These are phyloP conservation scores for Lotus japonicus DNA, from an alignment of 306 rosid species.

Conservation along the genomic window DNA sequence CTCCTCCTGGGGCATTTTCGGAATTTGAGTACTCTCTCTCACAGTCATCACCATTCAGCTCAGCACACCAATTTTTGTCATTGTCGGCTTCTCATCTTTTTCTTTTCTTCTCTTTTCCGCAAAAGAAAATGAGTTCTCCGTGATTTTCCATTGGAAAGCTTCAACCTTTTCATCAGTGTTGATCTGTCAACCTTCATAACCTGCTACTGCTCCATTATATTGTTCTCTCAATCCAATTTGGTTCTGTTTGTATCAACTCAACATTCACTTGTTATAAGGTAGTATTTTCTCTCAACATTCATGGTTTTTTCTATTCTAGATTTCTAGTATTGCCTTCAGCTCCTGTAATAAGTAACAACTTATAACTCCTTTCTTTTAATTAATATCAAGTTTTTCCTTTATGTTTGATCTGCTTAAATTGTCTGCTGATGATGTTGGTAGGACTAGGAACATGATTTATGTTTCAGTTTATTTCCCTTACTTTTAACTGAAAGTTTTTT, in stretches of 20 bases:
- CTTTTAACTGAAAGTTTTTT: not conserved
- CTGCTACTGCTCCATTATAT: not conserved
- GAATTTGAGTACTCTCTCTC: conserved; percentile 16
- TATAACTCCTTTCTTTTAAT: not conserved
- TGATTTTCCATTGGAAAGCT: conserved; percentile 54
- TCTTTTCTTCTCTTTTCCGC: not conserved
- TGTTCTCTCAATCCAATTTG: conserved; percentile 18
- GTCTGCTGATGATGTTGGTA: not conserved
- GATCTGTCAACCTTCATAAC: conserved; percentile 8
- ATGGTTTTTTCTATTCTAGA: no score
- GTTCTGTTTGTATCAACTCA: conserved; percentile 23
- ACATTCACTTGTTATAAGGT: not conserved
- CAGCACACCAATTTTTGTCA: conserved; percentile 37
- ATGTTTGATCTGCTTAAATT: conserved; percentile 12
- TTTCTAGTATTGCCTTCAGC: not conserved
- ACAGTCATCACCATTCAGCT: conserved; percentile 6
- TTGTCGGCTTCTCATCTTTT: conserved; percentile 39
- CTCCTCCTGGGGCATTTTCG: conserved; percentile 32
- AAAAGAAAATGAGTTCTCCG: conserved; percentile 20
- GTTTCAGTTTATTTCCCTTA: not conserved
- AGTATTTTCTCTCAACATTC: no score
- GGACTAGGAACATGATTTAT: conserved; percentile 1
- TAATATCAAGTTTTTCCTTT: not conserved
- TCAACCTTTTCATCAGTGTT: conserved; percentile 38
- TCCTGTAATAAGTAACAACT: not conserved